A percentile compares a stretch with the other conserved stretches of the same genome.
Evolutionary conservation across 768 basidiomycete species (phyloP).

Genomic region (Arthromyces matolae): DNA sequence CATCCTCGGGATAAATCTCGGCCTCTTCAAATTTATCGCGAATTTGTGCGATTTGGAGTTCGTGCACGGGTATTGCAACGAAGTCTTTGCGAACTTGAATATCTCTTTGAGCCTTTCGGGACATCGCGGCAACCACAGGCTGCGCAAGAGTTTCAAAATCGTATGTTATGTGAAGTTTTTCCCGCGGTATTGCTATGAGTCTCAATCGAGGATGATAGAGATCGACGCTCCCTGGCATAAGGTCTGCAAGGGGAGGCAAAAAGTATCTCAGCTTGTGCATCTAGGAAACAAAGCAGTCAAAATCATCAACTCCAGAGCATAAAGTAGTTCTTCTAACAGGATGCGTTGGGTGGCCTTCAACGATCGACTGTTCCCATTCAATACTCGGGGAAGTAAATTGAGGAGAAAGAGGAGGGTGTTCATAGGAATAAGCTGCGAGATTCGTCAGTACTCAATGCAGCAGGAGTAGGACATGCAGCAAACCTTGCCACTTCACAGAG

Average conservation of each 20-base stretch:
- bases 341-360: constrained; percentile 59
- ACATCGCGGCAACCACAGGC: constrained; percentile 40
- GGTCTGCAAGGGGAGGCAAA: constrained; percentile 44
- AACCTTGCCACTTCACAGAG: constrained; percentile 54
- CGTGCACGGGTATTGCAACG: constrained; percentile 50
- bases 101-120: constrained; percentile 31
- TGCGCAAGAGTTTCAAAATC: constrained; percentile 42
- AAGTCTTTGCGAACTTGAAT: constrained; percentile 32
- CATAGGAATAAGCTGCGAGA: constrained; percentile 41
- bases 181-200: constrained; percentile 42
- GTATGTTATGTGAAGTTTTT: constrained; percentile 43
- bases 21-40: constrained; percentile 46
- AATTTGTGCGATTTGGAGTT: constrained; percentile 50
- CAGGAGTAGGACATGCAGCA: constrained; percentile 16
- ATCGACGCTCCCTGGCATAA: constrained; percentile 45
- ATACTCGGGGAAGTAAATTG: constrained; percentile 45
- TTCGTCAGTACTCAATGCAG: no score
- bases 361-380: constrained; percentile 59
- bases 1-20: constrained; percentile 38
- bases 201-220: constrained; percentile 46
- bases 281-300: constrained; percentile 28
- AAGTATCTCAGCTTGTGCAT: constrained; percentile 57
- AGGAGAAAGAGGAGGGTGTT: constrained; percentile 44
- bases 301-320: no score
- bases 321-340: constrained; percentile 34